Evolutionary conservation across 768 basidiomycete species (phyloP).

Genomic region (Russula compacta): DNA sequence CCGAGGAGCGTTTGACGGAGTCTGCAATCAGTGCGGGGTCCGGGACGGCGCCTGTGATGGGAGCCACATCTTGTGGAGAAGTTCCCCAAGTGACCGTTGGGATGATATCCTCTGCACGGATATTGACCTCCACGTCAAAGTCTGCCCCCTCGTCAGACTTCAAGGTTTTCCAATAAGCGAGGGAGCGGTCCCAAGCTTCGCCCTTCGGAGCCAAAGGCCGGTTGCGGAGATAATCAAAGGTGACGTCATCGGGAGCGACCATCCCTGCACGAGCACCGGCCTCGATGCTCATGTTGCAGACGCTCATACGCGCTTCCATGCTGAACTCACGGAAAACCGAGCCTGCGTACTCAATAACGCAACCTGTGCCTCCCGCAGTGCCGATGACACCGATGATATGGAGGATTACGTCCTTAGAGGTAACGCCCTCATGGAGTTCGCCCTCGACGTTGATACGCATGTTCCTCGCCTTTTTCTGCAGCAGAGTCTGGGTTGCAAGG

Average conservation of each 20-base stretch:
- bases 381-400: conserved; percentile 58
- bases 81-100: conserved; percentile 63
- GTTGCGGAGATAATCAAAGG: conserved; percentile 52
- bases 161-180: conserved; percentile 50
- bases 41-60: conserved; percentile 49
- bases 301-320: conserved; percentile 55
- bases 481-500: conserved; percentile 55
- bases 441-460: conserved; percentile 59
- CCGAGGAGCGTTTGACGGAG: conserved; percentile 36
- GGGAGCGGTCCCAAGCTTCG: conserved; percentile 52
- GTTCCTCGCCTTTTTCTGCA: conserved; percentile 56
- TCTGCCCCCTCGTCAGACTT: conserved; percentile 47
- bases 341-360: conserved; percentile 55
- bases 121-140: conserved; percentile 49
- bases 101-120: conserved; percentile 51
- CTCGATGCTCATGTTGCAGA: conserved; percentile 65
- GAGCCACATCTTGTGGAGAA: conserved; percentile 52
- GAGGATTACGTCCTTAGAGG: conserved; percentile 55
- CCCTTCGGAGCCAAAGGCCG: conserved; percentile 49
- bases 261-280: conserved; percentile 57
- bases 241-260: conserved; percentile 56
- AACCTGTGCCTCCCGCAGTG: conserved; percentile 57
- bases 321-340: conserved; percentile 44
- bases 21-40: conserved; percentile 40
- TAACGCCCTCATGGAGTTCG: conserved; percentile 43